A percentile compares a stretch with the other conserved stretches of the same genome.
phyloP scores from a whole-genome alignment of 2,329 filamentous ascomycete genomes.

The Neonectria ditissima region DNA sequence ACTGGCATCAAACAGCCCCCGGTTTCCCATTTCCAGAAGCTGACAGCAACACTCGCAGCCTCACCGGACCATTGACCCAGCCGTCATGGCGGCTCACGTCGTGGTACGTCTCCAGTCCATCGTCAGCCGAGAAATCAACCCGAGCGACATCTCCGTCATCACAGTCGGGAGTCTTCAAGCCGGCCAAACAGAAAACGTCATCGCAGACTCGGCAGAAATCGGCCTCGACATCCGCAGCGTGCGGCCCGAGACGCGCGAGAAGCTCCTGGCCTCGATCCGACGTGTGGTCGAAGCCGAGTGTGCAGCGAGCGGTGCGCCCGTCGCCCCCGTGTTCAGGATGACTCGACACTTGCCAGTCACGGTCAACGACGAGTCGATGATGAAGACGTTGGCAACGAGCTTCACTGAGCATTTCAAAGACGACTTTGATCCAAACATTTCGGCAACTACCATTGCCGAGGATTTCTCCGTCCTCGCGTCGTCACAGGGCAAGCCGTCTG shows the following conservation, averaged over 20 bases:
- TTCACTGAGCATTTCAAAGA: conserved; percentile 1
- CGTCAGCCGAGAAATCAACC: conserved; percentile 47
- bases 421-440: background rate
- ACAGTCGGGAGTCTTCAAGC: conserved; percentile 58
- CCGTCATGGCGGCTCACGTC: conserved; percentile 56
- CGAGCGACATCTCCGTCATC: conserved; percentile 56
- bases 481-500: conserved; percentile 38
- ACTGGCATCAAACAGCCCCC: background rate
- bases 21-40: background rate
- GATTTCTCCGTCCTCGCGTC: conserved; percentile 32
- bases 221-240: conserved; percentile 56
- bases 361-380: conserved; percentile 4
- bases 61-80: conserved; percentile 59
- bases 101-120: conserved; percentile 52
- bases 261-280: conserved; percentile 51
- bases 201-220: conserved; percentile 55
- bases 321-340: conserved; percentile 1
- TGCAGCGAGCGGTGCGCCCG: conserved; percentile 56
- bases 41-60: conserved; percentile 43
- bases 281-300: conserved; percentile 66
- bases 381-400: background rate
- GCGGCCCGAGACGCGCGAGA: conserved; percentile 46
- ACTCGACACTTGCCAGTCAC: conserved; percentile 2
- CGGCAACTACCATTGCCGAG: background rate
- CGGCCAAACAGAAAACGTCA: conserved; percentile 58